Base-by-base conservation (phyloP, 495 filamentous ascomycete genomes). In the Penicillium flavigenum region DNA sequence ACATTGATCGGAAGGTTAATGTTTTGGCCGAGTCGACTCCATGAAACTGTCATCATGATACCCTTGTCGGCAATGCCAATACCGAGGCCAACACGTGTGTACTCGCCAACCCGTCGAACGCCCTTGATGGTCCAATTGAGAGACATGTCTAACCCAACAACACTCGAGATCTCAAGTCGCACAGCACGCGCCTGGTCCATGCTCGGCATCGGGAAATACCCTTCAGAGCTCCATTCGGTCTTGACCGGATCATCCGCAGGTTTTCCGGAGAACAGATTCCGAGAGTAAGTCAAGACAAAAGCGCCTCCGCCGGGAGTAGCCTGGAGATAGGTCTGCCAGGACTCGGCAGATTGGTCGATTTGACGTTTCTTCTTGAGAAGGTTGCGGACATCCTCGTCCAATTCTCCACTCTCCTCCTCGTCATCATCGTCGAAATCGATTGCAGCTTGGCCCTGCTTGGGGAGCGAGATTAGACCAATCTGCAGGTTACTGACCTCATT, bases 181-280 rank as follows among this genome's bases (percentile, higher is more conserved):
- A 77, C 65, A 10, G 71, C 69, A n/a, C 73, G 72, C 10, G 66
- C 64, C 38, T 68, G 66, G 20, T 65, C 63, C 46, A 63, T 69
- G 27, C 58, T 59, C 7, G 72, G 60, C 42, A 74, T 51, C 2
- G 71, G 64, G 44, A 70, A 68, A 44, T 78, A 71, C 8, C 72
- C 74, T 47, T 77, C 76, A 11, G 70, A 69, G 58, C 68, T 77
- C 75, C 76, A 79, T 60, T 76, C 72, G 2, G 74, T 70, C 38
- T 60, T 72, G 3, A 67, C 60, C 8, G 57, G 56, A 14, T 74
- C 70, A 44, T 70, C 63, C 3, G 66, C 58, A 7, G 74, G 48
- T 39, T 61, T 71, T 2, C 75, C 72, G 9, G 74, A 73, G 45
- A 79, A 79, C 29, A 79, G 47, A 41, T 76, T 79, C 1, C 75